Percentiles rank a stretch among this genome's conserved stretches.
phyloP scores from a whole-genome alignment of 306 rosid genomes.

The Begonia loranthoides region DNA sequence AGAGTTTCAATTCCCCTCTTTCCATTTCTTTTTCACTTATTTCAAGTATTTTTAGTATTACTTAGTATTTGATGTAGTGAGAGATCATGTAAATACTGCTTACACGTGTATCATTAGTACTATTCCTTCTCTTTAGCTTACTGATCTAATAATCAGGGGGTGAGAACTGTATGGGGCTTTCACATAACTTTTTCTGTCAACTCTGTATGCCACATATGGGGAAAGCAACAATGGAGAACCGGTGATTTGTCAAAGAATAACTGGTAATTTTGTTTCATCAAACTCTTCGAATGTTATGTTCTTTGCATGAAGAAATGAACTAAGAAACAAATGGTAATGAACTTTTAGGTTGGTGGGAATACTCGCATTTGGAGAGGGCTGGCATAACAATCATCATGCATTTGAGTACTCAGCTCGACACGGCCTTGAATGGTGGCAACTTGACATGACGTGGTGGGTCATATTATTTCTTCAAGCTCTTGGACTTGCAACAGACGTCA shows the following conservation, averaged over 20 bases:
- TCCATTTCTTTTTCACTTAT: not conserved
- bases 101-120: no score
- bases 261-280: constrained; percentile 35
- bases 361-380: no score
- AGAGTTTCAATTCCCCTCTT: constrained; percentile 1
- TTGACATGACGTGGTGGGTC: constrained; percentile 68
- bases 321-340: not conserved
- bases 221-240: constrained; percentile 54
- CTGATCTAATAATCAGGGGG: constrained; percentile 45
- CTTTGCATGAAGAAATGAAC: no score
- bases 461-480: constrained; percentile 45
- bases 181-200: constrained; percentile 77
- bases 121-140: no score
- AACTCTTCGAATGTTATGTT: no score
- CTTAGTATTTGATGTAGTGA: no score
- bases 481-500: constrained; percentile 72
- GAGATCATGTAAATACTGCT: no score
- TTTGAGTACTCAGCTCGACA: constrained; percentile 78
- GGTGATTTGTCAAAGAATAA: constrained; percentile 65
- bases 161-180: constrained; percentile 61
- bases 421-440: no score
- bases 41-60: not conserved
- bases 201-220: constrained; percentile 94
- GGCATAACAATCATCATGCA: constrained; percentile 93
- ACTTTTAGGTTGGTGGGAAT: constrained; percentile 63